Evolutionary conservation across 257 asterid species (phyloP).

Genomic region (Nyctanthes arbortristis): DNA sequence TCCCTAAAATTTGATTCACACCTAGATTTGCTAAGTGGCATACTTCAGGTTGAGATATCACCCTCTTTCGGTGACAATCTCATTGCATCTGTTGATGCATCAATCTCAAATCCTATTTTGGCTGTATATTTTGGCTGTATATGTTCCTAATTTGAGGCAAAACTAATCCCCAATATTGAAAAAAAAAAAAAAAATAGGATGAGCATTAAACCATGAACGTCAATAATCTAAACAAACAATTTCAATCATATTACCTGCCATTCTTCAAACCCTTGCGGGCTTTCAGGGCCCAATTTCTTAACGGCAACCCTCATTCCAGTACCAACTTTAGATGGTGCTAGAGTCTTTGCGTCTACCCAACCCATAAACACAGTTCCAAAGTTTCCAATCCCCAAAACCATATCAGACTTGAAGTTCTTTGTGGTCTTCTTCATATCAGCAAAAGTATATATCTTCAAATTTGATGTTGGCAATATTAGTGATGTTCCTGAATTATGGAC

Average conservation of each 20-base stretch:
- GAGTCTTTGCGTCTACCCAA: slow-evolving; percentile 52
- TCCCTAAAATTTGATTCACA: no score
- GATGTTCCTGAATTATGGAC: slow-evolving; percentile 53
- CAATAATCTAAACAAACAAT: background rate
- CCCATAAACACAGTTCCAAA: slow-evolving; percentile 55
- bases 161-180: background rate
- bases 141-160: no score
- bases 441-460: slow-evolving; percentile 34
- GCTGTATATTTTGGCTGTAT: slow-evolving; percentile 38
- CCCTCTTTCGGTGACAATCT: no score
- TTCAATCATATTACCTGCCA: slow-evolving; percentile 43
- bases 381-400: slow-evolving; percentile 49
- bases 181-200: background rate
- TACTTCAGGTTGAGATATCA: no score
- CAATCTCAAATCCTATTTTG: slow-evolving; percentile 44
- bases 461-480: slow-evolving; percentile 33
- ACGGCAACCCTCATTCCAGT: slow-evolving; percentile 49
- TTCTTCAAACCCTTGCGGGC: slow-evolving; percentile 52
- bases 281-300: slow-evolving; percentile 45
- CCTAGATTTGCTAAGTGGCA: no score
- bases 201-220: background rate
- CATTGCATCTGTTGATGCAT: no score
- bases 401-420: slow-evolving; percentile 46
- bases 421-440: slow-evolving; percentile 43
- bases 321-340: slow-evolving; percentile 39